These are phyloP conservation scores for Nigrograna mackinnonii DNA, from an alignment of 2,329 filamentous ascomycete species.

Conservation along the genomic window DNA sequence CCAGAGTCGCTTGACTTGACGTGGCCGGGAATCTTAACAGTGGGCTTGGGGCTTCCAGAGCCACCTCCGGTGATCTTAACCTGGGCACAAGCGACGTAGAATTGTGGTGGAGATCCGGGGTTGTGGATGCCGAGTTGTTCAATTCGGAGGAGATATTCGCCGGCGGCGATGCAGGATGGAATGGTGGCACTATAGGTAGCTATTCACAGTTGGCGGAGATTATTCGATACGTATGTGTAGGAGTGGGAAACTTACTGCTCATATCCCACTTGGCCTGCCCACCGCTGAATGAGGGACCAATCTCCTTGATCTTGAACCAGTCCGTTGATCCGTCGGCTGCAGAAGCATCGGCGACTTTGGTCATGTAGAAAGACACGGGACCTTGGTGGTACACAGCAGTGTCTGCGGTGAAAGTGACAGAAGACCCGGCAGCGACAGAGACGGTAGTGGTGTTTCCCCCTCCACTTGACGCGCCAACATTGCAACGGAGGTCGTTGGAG, in stretches of 20 bases:
- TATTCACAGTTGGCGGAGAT: constrained; percentile 16
- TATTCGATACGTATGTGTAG: no score
- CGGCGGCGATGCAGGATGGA: constrained; percentile 45
- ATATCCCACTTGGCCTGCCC: constrained; percentile 38
- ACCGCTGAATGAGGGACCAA: constrained; percentile 38
- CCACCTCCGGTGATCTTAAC: constrained; percentile 49
- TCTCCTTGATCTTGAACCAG: constrained; percentile 44
- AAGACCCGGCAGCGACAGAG: constrained; percentile 37
- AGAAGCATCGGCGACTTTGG: constrained; percentile 36
- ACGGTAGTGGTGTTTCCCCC: constrained; percentile 34
- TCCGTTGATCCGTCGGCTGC: constrained; percentile 39
- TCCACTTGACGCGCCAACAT: constrained; percentile 32
- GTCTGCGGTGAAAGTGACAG: constrained; percentile 39
- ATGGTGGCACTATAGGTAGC: constrained; percentile 42
- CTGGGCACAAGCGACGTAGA: constrained; percentile 49
- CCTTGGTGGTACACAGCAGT: constrained; percentile 43
- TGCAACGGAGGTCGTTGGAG: constrained; percentile 39
- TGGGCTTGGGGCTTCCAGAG: constrained; percentile 22
- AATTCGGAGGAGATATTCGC: constrained; percentile 52
- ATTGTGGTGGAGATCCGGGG: constrained; percentile 33
- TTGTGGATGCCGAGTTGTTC: constrained; percentile 54
- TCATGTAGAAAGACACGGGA: constrained; percentile 42
- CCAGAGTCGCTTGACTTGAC: constrained; percentile 38
- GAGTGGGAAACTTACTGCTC: constrained; percentile 21
- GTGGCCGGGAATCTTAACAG: constrained; percentile 37